Conservation (phyloP, 1,284 basidiomycete genomes). For the Xerocomus alliaceus region DNA sequence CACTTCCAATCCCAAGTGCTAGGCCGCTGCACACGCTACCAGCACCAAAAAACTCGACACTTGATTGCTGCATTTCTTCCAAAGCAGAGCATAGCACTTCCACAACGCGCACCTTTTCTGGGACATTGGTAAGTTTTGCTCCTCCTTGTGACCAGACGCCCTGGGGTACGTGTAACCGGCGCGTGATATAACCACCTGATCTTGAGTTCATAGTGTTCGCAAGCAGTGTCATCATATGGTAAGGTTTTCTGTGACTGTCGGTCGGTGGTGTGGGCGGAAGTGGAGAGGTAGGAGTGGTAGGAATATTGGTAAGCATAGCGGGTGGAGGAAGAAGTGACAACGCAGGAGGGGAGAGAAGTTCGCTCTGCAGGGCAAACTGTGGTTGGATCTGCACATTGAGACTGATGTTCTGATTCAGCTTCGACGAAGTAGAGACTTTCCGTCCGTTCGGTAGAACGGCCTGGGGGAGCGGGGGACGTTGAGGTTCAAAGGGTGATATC, state of each 20-base stretch:
- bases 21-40: conserved; percentile 78
- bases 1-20: conserved; percentile 70
- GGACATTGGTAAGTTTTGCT: conserved; percentile 79
- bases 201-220: conserved; percentile 81
- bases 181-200: conserved; percentile 88
- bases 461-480: conserved; percentile 58
- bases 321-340: conserved; percentile 58
- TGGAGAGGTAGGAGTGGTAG: conserved; percentile 76
- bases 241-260: conserved; percentile 83
- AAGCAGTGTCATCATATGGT: conserved; percentile 87
- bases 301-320: conserved; percentile 59
- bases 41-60: conserved; percentile 75
- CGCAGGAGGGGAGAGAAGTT: conserved; percentile 51
- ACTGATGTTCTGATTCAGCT: conserved; percentile 54
- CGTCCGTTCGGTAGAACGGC: conserved; percentile 50
- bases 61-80: conserved; percentile 72
- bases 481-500: conserved; percentile 52
- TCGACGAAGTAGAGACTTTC: conserved; percentile 68
- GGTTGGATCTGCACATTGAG: conserved; percentile 47
- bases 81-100: conserved; percentile 78
- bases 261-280: conserved; percentile 71
- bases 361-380: conserved; percentile 59
- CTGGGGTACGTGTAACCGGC: conserved; percentile 85
- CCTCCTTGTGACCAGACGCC: conserved; percentile 92
- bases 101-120: conserved; percentile 86